Percentiles rank a stretch among this genome's conserved stretches.
phyloP scores from a whole-genome alignment of 2,329 filamentous ascomycete species.

The Aspergillus quadrilineatus region DNA sequence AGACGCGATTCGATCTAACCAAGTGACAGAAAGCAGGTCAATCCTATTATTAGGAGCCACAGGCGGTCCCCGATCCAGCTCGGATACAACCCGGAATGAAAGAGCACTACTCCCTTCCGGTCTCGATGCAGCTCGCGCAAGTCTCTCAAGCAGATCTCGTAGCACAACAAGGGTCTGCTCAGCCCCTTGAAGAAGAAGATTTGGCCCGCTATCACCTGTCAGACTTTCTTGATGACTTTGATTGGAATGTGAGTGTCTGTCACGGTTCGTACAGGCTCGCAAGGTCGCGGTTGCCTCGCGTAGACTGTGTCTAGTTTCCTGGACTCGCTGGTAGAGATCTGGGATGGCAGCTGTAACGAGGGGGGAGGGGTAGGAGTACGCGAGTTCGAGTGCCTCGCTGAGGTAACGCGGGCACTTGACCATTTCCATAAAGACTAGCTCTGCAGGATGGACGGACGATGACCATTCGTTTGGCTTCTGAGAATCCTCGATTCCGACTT shows the following conservation, averaged over 20 bases:
- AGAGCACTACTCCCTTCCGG: conserved; percentile 16
- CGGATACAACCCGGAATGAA: conserved; percentile 29
- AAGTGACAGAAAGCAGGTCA: conserved; percentile 24
- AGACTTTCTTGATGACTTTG: background rate
- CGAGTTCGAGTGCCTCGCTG: conserved; percentile 19
- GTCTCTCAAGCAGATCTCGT: conserved; percentile 18
- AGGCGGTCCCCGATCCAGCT: conserved; percentile 26
- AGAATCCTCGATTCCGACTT: conserved; percentile 27
- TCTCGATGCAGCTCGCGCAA: conserved; percentile 8
- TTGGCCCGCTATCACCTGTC: conserved; percentile 15
- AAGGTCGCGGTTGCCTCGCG: background rate
- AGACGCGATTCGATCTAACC: conserved; percentile 34
- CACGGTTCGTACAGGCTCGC: background rate
- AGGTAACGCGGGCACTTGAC: conserved; percentile 31
- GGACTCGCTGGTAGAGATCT: conserved; percentile 3
- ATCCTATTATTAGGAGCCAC: conserved; percentile 19
- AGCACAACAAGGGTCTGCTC: conserved; percentile 25
- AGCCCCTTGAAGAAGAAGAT: conserved; percentile 27
- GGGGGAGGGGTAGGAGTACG: background rate
- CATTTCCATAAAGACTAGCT: conserved; percentile 27
- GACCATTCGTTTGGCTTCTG: conserved; percentile 8
- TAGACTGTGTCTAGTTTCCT: background rate
- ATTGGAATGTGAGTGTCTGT: background rate
- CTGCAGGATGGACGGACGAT: conserved; percentile 5
- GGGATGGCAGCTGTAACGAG: conserved; percentile 6